phyloP scores from a whole-genome alignment of 805 yeast species.

The Barnettozyma sucrosica region DNA sequence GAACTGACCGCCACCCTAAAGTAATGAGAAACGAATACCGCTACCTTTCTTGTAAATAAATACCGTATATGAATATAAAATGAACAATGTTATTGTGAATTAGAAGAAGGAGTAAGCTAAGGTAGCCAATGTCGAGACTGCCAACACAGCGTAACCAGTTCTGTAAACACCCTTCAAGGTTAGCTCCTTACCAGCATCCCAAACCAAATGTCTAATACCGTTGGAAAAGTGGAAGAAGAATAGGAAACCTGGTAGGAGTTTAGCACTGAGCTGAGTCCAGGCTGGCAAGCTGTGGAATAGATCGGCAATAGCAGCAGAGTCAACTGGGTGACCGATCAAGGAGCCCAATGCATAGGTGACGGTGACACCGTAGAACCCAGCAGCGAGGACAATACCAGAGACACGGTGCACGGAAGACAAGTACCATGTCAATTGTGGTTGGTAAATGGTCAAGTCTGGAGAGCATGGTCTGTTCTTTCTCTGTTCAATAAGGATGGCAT shows the following conservation, averaged over 20 bases:
- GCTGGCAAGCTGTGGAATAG: slow-evolving; percentile 53
- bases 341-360: slow-evolving; percentile 69
- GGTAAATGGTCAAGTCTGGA: slow-evolving; percentile 85
- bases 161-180: slow-evolving; percentile 83
- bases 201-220: slow-evolving; percentile 87
- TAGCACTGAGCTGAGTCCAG: slow-evolving; percentile 53
- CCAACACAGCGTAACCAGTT: slow-evolving; percentile 85
- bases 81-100: neutral
- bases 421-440: slow-evolving; percentile 84
- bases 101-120: slow-evolving; percentile 32
- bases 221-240: slow-evolving; percentile 82
- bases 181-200: slow-evolving; percentile 86
- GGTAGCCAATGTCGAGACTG: slow-evolving; percentile 50
- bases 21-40: neutral
- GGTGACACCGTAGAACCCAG: slow-evolving; percentile 72
- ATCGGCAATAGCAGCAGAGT: slow-evolving; percentile 29
- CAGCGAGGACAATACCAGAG: slow-evolving; percentile 79
- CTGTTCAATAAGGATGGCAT: slow-evolving; percentile 69
- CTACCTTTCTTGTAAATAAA: slow-evolving; percentile 1
- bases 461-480: slow-evolving; percentile 84
- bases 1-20: slow-evolving; percentile 2
- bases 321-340: slow-evolving; percentile 45
- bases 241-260: slow-evolving; percentile 71
- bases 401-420: slow-evolving; percentile 82
- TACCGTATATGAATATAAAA: slow-evolving; percentile 6